phyloP scores from a whole-genome alignment of 2,329 filamentous ascomycete species.

The Acephala macrosclerotiorum region DNA sequence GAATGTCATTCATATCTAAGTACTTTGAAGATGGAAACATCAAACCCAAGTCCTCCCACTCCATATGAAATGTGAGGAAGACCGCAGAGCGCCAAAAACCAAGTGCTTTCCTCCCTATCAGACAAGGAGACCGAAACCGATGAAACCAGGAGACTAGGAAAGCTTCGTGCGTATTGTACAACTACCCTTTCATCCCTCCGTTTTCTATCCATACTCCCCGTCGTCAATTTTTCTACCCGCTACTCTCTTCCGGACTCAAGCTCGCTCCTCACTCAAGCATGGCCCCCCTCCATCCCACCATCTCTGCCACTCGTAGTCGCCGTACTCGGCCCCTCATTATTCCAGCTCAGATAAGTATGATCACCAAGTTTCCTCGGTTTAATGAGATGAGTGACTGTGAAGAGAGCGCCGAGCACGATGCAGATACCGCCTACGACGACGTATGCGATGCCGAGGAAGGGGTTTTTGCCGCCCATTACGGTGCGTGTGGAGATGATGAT shows the following conservation, averaged over 20 bases:
- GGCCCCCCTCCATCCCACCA: constrained; percentile 21
- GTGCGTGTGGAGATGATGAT: constrained; percentile 89
- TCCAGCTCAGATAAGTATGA: constrained; percentile 97
- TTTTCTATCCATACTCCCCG: background rate
- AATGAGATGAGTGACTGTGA: constrained; percentile 89
- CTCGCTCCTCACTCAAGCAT: constrained; percentile 11
- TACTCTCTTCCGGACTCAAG: background rate
- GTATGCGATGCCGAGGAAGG: constrained; percentile 96
- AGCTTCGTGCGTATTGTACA: constrained; percentile 25
- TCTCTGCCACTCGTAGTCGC: constrained; percentile 65
- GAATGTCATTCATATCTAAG: constrained; percentile 8
- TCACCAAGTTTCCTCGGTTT: constrained; percentile 97
- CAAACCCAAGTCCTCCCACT: constrained; percentile 12
- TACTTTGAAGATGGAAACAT: background rate
- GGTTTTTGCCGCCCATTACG: constrained; percentile 93
- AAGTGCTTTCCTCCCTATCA: constrained; percentile 5
- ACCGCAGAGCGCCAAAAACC: constrained; percentile 3
- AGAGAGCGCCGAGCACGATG: constrained; percentile 85
- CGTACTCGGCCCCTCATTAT: constrained; percentile 70
- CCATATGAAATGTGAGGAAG: background rate
- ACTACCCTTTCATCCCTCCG: background rate
- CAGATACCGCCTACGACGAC: constrained; percentile 93
- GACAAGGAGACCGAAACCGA: too few relatives aligned
- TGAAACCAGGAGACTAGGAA: background rate
- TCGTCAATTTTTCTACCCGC: background rate